A percentile compares a stretch with the other conserved stretches of the same genome.
Evolutionary conservation across 108 stramenopile genomes (phyloP).

Genomic region (Cyclostephanos tholiformis): DNA sequence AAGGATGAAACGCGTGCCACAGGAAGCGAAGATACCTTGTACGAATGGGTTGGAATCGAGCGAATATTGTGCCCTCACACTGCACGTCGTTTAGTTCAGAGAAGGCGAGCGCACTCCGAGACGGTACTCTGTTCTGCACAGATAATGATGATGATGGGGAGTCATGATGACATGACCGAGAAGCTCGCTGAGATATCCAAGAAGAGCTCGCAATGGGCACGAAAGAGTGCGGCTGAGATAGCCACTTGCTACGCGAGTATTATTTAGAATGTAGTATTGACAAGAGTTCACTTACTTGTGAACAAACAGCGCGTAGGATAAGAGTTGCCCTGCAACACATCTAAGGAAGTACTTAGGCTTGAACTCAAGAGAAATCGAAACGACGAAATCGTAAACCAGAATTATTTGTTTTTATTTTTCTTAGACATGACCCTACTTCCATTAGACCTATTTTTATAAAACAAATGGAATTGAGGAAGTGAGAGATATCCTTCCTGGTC

Average conservation of each 20-base stretch:
- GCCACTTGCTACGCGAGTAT: background rate
- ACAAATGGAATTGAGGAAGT: constrained; percentile 11
- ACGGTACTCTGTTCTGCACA: background rate
- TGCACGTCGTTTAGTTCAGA: background rate
- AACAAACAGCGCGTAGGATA: too few relatives aligned
- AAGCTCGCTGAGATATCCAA: background rate
- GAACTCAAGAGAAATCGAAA: constrained; percentile 10
- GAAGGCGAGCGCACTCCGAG: background rate
- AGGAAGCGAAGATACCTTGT: background rate
- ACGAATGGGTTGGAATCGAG: background rate
- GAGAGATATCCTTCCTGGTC: background rate
- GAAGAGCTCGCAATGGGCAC: background rate
- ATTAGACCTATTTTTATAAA: too few relatives aligned
- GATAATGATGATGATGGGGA: background rate
- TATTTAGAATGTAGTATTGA: too few relatives aligned
- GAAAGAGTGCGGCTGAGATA: background rate
- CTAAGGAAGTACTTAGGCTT: too few relatives aligned
- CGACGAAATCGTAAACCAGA: background rate
- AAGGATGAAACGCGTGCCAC: background rate
- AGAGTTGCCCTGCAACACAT: too few relatives aligned
- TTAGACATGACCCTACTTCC: too few relatives aligned
- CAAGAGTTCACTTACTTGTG: too few relatives aligned
- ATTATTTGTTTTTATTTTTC: too few relatives aligned
- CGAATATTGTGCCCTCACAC: background rate
- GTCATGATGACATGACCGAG: background rate